A percentile compares a stretch with the other conserved stretches of the same genome.
These are phyloP conservation scores for Penicillium sclerotiorum DNA, from an alignment of 2,329 filamentous ascomycete species.

Conservation along the genomic window DNA sequence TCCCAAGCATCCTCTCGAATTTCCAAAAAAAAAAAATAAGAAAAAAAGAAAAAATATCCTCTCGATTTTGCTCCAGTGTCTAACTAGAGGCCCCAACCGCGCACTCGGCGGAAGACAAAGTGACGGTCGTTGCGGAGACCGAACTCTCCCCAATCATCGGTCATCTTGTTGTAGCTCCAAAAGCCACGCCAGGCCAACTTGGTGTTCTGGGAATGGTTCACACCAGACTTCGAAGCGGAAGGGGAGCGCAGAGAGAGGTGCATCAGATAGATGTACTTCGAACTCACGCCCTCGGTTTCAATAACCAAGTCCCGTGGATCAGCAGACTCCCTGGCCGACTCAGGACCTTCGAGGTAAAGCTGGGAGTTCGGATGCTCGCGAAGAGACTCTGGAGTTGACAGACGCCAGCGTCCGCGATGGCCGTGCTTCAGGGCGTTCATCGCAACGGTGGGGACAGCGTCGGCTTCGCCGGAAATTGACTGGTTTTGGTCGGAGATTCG, in stretches of 20 bases:
- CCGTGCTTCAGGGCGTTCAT: slow-evolving; percentile 69
- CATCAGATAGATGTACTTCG: slow-evolving; percentile 84
- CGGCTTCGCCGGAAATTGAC: slow-evolving; percentile 24
- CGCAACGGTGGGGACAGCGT: slow-evolving; percentile 41
- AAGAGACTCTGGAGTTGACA: slow-evolving; percentile 54
- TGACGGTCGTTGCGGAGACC: slow-evolving; percentile 62
- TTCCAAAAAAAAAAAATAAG: no score
- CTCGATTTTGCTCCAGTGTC: no score
- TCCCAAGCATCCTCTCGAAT: no score
- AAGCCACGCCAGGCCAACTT: slow-evolving; percentile 88
- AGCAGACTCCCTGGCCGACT: slow-evolving; percentile 9
- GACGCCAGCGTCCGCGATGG: slow-evolving; percentile 65
- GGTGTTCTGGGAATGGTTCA: slow-evolving; percentile 69
- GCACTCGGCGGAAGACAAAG: slow-evolving; percentile 65
- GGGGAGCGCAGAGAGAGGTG: slow-evolving; percentile 67
- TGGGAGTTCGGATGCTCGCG: slow-evolving; percentile 21
- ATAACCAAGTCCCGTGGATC: slow-evolving; percentile 67
- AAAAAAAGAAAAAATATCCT: no score
- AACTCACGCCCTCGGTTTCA: slow-evolving; percentile 79
- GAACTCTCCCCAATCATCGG: slow-evolving; percentile 90
- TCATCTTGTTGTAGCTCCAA: slow-evolving; percentile 86
- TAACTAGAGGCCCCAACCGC: slow-evolving; percentile 56
- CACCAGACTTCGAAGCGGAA: slow-evolving; percentile 53
- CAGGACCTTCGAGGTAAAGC: slow-evolving; percentile 39
- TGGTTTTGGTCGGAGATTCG: slow-evolving; percentile 47